Base-by-base conservation (phyloP, 306 rosid genomes). In the Glycine latifolia region DNA sequence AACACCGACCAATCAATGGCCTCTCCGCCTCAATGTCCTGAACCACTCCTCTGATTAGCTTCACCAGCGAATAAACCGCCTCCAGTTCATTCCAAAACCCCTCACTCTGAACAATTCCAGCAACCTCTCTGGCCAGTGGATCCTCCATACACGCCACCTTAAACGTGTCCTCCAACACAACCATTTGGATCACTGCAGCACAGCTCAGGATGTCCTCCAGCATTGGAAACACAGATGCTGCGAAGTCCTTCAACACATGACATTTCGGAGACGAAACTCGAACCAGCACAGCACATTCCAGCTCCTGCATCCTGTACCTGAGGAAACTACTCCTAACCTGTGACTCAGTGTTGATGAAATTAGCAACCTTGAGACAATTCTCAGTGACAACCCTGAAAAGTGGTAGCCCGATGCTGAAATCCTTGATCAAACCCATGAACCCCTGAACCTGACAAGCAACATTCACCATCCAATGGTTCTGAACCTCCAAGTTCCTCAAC, bases 381-480 rank as follows among this genome's bases (percentile, higher is more conserved):
- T 93, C 97, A 73, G 85, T 75, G 79, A 91, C 97, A 81, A 74
- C 75, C 86, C 88, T 76, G 87, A 91, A 91, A 80, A 93, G 88
- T 37, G 91, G 90, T 68, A 87, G 90, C 54, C 86, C 91, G 69
- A 79, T 90, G 82, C 83, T 80, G 80, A 93, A 90, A 87, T 91
- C 97, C 89, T 90, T 91, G 72, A 93, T 85, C 90, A 93, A 89
- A 85, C 92, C 81, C 84, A 85, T 10, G 80, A 93, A 83, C 66
- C 94, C 97, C 83, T 90, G 94, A 82, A 93, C 86, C 91, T 90
- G 97, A 88, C 97, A 93, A 52, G 88, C 82, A 70, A 93, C 80
- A 69, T 93, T 93, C 77, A 93, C 97, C 97, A 93, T 93, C 97
- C 97, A 91, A 50, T 87, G 97, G 79, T 91, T 89, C 89, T 88